Evolutionary conservation across 2,329 filamentous ascomycete species (phyloP), one percentile per base, ranked within the genome.

Genomic region (Aureobasidium namibiae): DNA sequence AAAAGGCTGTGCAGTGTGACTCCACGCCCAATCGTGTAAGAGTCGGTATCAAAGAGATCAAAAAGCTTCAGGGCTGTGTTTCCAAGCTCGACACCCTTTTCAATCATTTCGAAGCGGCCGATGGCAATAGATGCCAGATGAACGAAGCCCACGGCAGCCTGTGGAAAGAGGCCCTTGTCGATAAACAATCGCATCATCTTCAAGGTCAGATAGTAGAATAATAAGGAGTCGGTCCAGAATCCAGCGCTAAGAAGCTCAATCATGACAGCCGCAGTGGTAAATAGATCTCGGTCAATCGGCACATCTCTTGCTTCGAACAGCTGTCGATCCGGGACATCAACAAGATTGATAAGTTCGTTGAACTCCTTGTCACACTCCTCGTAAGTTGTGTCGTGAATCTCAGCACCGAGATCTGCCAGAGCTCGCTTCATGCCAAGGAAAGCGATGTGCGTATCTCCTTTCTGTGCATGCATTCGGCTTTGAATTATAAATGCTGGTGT

Each of bases 401-500:
- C 72, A 16, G 92, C 79, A 3, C 83, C 88, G 13, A 96, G 78
- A 13, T 86, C 86, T 29, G 74, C 75, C 16, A 96, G 75, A 62
- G 89, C 91, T 46, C 85, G 81, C 66, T 86, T 86, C 24, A 96
- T 76, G 1, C 83, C 82, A 33, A 80, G 74, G 65, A 95, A 84
- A 0, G 91, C 89, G 4, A 81, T 81, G 23, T 79, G 74, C 29
- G 85, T 83, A 63, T 95, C 84, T 1, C 91, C 90, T 58, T 81
- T 80, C 67, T 92, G 85, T 1, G 88, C 84, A 66, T 86, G 84
- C 46, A 96, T 87, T 52, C 90, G 84, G 6, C 89, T 91, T 69
- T 90, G 86, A 36, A 96, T 76, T 41, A 96, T 87, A 75, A 87
- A 95, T 0, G 90, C 89, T 9, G 89, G 86, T 1, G 89, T 89